Conservation (phyloP, 805 yeast species). For the Wickerhamiella vanderwaltii region DNA sequence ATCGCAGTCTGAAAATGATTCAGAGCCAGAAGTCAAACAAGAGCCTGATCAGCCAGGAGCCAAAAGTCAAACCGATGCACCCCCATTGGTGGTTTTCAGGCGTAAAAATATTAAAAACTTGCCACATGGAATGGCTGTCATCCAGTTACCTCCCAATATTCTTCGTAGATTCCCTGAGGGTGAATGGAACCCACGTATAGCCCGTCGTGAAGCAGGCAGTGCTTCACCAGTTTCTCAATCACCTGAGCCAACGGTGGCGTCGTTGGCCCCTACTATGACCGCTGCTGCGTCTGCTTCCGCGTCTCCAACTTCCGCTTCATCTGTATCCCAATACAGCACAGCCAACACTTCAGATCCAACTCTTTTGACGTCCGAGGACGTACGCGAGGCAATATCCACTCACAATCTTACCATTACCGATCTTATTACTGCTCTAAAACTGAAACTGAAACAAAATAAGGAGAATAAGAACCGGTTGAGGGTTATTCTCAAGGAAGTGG, state of each 20-base stretch:
- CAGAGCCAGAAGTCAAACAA: constrained; percentile 33
- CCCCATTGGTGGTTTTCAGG: constrained; percentile 24
- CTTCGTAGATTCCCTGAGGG: constrained; percentile 62
- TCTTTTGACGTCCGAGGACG: constrained; percentile 59
- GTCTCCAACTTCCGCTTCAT: constrained; percentile 15
- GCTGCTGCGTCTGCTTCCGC: constrained; percentile 2
- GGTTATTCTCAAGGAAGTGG: constrained; percentile 42
- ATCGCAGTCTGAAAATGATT: constrained; percentile 39
- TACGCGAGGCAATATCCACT: constrained; percentile 45
- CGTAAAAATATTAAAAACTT: constrained; percentile 32
- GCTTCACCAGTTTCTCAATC: constrained; percentile 2
- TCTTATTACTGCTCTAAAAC: constrained; percentile 47
- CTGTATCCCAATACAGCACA: constrained; percentile 20
- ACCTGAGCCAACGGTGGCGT: neutral
- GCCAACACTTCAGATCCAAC: constrained; percentile 30
- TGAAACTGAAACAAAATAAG: constrained; percentile 49
- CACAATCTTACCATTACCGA: constrained; percentile 43
- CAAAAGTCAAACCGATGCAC: constrained; percentile 16
- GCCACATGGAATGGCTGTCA: constrained; percentile 43
- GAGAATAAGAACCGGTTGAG: constrained; percentile 53
- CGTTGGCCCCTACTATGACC: neutral
- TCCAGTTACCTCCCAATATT: constrained; percentile 52
- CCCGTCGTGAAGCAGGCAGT: constrained; percentile 22
- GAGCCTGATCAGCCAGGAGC: constrained; percentile 23
- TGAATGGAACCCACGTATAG: constrained; percentile 65